phyloP scores from a whole-genome alignment of 2,329 filamentous ascomycete species.

The Arthrobotrys sinensis region DNA sequence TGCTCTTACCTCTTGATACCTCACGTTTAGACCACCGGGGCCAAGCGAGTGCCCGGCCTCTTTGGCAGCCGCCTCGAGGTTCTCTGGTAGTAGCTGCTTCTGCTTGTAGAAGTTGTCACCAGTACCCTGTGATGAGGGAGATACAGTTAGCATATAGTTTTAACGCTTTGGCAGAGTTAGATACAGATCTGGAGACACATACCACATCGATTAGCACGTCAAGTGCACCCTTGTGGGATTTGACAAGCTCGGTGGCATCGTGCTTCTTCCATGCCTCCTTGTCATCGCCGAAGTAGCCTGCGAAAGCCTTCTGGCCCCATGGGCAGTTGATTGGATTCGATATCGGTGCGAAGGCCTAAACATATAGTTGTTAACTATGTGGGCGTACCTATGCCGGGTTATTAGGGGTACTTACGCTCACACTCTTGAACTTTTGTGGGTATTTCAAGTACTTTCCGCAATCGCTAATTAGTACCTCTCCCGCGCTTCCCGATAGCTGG shows the following conservation, averaged over 20 bases:
- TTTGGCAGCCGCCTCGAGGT: slow-evolving; percentile 84
- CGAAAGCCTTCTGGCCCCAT: slow-evolving; percentile 94
- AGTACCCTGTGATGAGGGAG: slow-evolving; percentile 74
- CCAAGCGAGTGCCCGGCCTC: slow-evolving; percentile 79
- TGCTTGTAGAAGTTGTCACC: slow-evolving; percentile 98
- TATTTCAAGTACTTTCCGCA: slow-evolving; percentile 81
- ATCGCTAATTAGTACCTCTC: slow-evolving; percentile 35
- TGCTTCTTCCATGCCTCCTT: slow-evolving; percentile 86
- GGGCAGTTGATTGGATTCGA: slow-evolving; percentile 86
- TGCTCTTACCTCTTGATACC: slow-evolving; percentile 80
- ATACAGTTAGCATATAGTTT: not conserved
- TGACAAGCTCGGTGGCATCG: slow-evolving; percentile 91
- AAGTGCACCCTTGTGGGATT: slow-evolving; percentile 79
- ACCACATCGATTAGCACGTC: slow-evolving; percentile 90
- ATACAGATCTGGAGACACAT: slow-evolving; percentile 68
- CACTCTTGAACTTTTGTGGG: slow-evolving; percentile 88
- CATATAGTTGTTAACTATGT: not conserved
- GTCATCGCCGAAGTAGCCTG: slow-evolving; percentile 86
- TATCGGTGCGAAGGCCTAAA: slow-evolving; percentile 85
- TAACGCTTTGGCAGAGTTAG: not conserved
- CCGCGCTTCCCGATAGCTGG: not conserved
- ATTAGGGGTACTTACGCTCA: slow-evolving; percentile 70
- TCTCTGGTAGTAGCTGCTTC: slow-evolving; percentile 92
- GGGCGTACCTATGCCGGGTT: not conserved
- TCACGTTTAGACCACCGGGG: slow-evolving; percentile 74